Percentiles rank a stretch among this genome's conserved stretches.
Conservation (phyloP, 1,139 yeast species). For the Neolecta irregularis region DNA sequence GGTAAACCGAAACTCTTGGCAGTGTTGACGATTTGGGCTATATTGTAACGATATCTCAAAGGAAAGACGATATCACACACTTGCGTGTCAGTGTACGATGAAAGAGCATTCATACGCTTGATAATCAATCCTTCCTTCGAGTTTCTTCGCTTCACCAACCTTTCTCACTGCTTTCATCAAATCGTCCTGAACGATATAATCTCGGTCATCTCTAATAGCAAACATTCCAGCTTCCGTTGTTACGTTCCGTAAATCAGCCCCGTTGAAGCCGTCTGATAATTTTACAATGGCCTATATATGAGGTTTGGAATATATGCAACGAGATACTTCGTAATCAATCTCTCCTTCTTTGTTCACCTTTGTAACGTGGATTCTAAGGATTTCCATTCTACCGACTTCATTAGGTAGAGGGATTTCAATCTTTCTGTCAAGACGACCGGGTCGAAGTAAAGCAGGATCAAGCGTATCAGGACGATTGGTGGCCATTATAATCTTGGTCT, state of each 20-base stretch:
- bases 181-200: constrained; percentile 83
- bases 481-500: constrained; percentile 97
- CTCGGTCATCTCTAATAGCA: constrained; percentile 95
- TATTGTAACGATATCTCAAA: constrained; percentile 16
- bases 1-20: neutral
- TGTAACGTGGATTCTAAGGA: constrained; percentile 84
- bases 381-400: constrained; percentile 88
- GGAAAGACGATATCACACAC: constrained; percentile 1
- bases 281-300: constrained; percentile 12
- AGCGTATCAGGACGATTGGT: constrained; percentile 97
- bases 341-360: constrained; percentile 86
- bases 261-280: constrained; percentile 75
- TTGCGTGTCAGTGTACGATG: constrained; percentile 7
- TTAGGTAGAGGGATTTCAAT: constrained; percentile 93
- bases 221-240: constrained; percentile 98
- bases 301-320: constrained; percentile 21
- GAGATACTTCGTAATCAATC: constrained; percentile 94
- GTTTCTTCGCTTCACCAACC: constrained; percentile 90
- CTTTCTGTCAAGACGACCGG: constrained; percentile 95
- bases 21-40: constrained; percentile 10
- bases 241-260: constrained; percentile 96
- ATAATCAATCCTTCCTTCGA: constrained; percentile 90
- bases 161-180: constrained; percentile 95
- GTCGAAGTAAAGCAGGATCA: constrained; percentile 97
- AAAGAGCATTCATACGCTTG: constrained; percentile 69